Evolutionary conservation across 176 grass and related monocot genomes (phyloP).

Genomic region (Avena eriantha): DNA sequence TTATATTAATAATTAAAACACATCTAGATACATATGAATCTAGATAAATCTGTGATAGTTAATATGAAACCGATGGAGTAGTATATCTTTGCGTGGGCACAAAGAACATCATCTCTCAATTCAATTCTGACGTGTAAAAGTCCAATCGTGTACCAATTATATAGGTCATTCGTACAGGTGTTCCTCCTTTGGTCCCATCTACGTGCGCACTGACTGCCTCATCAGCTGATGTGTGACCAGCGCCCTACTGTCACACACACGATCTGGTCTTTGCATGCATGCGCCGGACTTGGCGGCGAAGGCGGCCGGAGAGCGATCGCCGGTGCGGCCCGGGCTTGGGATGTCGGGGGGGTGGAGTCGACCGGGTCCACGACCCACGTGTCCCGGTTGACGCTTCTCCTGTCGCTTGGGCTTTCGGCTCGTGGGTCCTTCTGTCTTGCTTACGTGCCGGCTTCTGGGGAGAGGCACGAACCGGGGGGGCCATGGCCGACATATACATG

Average conservation of each 20-base stretch:
- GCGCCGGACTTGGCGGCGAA: slow-evolving; percentile 17
- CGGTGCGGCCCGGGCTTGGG: slow-evolving; percentile 55
- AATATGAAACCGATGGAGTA: too few relatives aligned
- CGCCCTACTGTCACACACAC: slow-evolving; percentile 9
- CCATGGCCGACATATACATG: background rate
- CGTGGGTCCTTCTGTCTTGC: background rate
- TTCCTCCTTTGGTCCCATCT: background rate
- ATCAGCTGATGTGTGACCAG: slow-evolving; percentile 43
- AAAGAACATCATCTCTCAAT: background rate
- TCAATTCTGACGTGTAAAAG: background rate
- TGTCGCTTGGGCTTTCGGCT: slow-evolving; percentile 29
- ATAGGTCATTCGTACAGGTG: slow-evolving; percentile 32
- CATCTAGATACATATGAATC: too few relatives aligned
- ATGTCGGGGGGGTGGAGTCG: slow-evolving; percentile 42
- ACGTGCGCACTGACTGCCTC: slow-evolving; percentile 24
- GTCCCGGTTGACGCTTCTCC: slow-evolving; percentile 32
- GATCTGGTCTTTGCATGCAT: background rate
- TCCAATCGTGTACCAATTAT: slow-evolving; percentile 42
- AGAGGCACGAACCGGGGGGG: slow-evolving; percentile 23
- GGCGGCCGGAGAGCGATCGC: slow-evolving; percentile 46
- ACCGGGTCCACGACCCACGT: slow-evolving; percentile 38
- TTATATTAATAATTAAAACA: too few relatives aligned
- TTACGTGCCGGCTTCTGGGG: slow-evolving; percentile 18
- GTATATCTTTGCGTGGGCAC: background rate
- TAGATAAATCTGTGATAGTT: too few relatives aligned